Conservation (phyloP, 2,329 filamentous ascomycete species). For the Colletotrichum agaves region DNA sequence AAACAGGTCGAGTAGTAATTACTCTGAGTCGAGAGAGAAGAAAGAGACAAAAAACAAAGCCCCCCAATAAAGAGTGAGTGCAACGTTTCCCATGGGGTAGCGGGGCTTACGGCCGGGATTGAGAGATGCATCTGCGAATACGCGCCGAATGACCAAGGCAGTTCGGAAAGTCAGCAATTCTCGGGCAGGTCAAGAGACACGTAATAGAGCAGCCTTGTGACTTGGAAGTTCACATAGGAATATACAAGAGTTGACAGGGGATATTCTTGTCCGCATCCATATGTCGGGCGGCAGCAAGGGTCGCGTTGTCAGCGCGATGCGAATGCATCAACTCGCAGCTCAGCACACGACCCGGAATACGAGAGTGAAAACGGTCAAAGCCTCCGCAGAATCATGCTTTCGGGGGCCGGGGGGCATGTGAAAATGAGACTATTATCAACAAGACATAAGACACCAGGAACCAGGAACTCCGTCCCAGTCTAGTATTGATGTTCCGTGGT, state of each 20-base stretch:
- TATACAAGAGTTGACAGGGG: slow-evolving; percentile 9
- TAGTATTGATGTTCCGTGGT: slow-evolving; percentile 17
- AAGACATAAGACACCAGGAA: slow-evolving; percentile 27
- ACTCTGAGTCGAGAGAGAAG: background rate
- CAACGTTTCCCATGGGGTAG: slow-evolving; percentile 36
- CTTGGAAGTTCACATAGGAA: slow-evolving; percentile 34
- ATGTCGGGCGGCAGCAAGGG: slow-evolving; percentile 23
- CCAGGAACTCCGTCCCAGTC: slow-evolving; percentile 32
- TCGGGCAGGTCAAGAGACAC: slow-evolving; percentile 14
- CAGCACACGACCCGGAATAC: slow-evolving; percentile 1
- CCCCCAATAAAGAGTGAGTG: slow-evolving; percentile 17
- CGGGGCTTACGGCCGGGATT: slow-evolving; percentile 11
- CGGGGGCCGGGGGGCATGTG: slow-evolving; percentile 19
- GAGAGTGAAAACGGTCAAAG: slow-evolving; percentile 1
- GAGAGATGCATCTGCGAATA: slow-evolving; percentile 1
- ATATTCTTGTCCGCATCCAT: slow-evolving; percentile 22
- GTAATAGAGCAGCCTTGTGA: slow-evolving; percentile 24
- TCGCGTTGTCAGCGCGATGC: slow-evolving; percentile 11
- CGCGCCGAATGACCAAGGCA: slow-evolving; percentile 26
- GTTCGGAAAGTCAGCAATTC: background rate
- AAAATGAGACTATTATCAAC: slow-evolving; percentile 13
- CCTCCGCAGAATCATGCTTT: background rate
- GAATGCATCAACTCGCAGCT: background rate
- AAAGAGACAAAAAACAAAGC: background rate
- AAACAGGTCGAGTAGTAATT: background rate